Base-by-base conservation (phyloP, 805 yeast genomes). In the Myxozyma sirexii region DNA sequence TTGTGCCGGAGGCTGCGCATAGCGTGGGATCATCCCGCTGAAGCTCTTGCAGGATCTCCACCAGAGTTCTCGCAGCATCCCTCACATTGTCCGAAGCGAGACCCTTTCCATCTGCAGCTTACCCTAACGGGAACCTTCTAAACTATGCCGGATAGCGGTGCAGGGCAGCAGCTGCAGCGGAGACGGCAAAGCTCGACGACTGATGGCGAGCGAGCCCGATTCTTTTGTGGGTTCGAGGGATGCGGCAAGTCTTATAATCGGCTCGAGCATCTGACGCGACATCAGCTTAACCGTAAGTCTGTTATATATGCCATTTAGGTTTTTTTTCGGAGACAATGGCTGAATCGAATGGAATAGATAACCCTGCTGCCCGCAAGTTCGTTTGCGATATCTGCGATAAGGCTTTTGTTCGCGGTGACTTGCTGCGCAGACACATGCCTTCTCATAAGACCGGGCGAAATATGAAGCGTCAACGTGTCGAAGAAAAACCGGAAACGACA, bases 301-400 rank as follows among this genome's bases (percentile, higher is more conserved):
- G n/a, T 4, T 2, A 33, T 33, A 33, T 33, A 13, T 33, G 37
- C 3, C 15, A 33, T 19, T 38, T 23, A 6, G 12, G 52, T 57
- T 51, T 26, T 5, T 12, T 29, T 17, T 44, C 54, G 48, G 19
- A 52, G 52, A 29, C 52, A 54, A 27, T 68, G 26, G 62, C 71
- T 55, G 43, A 62, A 10, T 7, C 41, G 15, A n/a, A 37, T 13
- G 19, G 13, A 10, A 7, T 21, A 57, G 66, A 47, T 33, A 56
- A 43, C 68, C 69, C 57, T 63, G 71, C 13, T 31, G 74, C 56
- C 56, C 60, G 37, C 68, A 70, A 56, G 46, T 71, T 39, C 57
- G 64, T 66, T 42, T 64, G 47, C 46, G 41, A 23, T 46, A 59
- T 42, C 33, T 68, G 47, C 63, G 56, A 39, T 55, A 64, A 60